Evolutionary conservation across 192 early-diverging fungal species (phyloP).

Genomic region (Pilobolus umbonatus): DNA sequence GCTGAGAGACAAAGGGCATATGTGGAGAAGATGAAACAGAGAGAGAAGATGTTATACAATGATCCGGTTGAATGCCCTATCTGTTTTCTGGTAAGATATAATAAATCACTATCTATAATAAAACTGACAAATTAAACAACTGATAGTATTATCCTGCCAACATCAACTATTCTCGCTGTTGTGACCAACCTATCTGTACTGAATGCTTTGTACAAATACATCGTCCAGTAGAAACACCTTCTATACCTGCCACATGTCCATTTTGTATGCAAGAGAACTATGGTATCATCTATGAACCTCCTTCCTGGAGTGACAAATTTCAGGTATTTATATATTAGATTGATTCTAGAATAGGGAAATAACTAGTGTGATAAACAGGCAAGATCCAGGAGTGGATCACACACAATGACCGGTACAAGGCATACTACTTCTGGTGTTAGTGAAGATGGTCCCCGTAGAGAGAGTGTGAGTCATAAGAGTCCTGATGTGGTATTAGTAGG

Average conservation of each 20-base stretch:
- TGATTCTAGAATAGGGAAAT: not conserved
- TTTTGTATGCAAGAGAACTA: conserved; percentile 86
- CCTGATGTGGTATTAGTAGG: conserved; percentile 67
- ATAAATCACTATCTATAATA: not conserved
- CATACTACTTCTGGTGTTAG: conserved; percentile 31
- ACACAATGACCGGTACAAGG: conserved; percentile 12
- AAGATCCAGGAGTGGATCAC: conserved; percentile 10
- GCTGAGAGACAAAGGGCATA: conserved; percentile 21
- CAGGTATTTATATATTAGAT: not conserved
- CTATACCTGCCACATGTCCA: conserved; percentile 72
- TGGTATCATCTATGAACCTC: conserved; percentile 65
- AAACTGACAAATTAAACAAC: not conserved
- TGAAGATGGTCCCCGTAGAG: conserved; percentile 30
- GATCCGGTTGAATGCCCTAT: conserved; percentile 89
- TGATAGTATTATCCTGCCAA: conserved; percentile 81
- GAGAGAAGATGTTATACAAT: conserved; percentile 45
- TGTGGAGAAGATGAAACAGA: conserved; percentile 25
- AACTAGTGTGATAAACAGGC: not conserved
- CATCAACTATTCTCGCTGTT: conserved; percentile 91
- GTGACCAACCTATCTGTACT: conserved; percentile 93
- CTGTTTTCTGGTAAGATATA: conserved; percentile 74
- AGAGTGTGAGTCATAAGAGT: conserved; percentile 48
- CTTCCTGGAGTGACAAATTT: conserved; percentile 19
- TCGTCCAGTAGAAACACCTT: conserved; percentile 66
- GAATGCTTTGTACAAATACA: conserved; percentile 98